Conservation (phyloP, 176 grass and related monocot species). For the Oryza glaberrima region DNA sequence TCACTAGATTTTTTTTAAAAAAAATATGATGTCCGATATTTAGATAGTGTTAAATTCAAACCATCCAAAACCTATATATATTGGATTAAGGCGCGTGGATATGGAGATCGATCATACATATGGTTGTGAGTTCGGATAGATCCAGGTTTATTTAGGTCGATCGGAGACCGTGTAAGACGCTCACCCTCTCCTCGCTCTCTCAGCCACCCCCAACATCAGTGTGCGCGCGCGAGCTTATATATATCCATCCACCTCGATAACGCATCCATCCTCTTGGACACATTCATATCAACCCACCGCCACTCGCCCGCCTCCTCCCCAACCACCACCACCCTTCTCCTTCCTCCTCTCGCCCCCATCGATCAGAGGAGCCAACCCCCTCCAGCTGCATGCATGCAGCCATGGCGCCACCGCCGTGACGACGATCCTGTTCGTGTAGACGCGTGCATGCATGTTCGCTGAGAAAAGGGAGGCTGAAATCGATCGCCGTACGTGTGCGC, state of each 20-base stretch:
- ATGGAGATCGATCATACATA: not conserved
- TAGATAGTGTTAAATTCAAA: not conserved
- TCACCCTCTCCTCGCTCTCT: not conserved
- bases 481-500: constrained; percentile 7
- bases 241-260: not conserved
- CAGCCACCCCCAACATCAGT: not conserved
- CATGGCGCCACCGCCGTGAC: not conserved
- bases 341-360: not conserved
- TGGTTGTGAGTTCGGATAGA: not conserved
- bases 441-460: constrained; percentile 24
- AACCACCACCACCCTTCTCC: not conserved
- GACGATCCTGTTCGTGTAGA: not conserved
- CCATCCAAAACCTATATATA: not conserved
- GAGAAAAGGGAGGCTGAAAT: constrained; percentile 13
- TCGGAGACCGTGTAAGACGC: constrained; percentile 34
- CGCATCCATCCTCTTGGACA: constrained; percentile 1
- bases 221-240: constrained; percentile 13
- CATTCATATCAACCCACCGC: constrained; percentile 35
- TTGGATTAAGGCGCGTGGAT: not conserved
- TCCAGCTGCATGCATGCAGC: constrained; percentile 11
- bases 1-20: accelerated
- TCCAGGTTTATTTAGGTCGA: constrained; percentile 9
- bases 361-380: constrained; percentile 26
- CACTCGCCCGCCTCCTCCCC: not conserved
- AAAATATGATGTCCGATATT: too few species aligned